Percentiles rank a stretch among this genome's conserved stretches.
Conservation (phyloP, 2,329 filamentous ascomycete species). For the Ophioceras dolichostomum region DNA sequence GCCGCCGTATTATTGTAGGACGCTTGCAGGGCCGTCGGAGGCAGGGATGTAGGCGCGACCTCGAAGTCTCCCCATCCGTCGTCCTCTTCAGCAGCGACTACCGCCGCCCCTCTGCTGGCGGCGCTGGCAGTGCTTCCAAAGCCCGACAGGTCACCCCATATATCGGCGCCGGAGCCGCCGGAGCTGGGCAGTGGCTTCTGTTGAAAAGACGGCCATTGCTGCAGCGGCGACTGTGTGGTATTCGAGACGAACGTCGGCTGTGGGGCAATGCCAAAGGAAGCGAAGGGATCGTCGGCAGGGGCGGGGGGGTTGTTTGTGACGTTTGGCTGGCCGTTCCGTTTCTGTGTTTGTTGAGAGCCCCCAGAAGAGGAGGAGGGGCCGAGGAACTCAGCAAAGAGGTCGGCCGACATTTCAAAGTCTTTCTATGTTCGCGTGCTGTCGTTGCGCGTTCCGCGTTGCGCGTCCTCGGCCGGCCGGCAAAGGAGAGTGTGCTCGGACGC, state of each 20-base stretch:
- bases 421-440: no score
- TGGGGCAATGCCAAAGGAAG: no score
- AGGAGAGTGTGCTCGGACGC: no score
- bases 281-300: conserved; percentile 18
- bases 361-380: conserved; percentile 33
- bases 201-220: conserved; percentile 20
- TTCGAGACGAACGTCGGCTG: no score
- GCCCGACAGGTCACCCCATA: conserved; percentile 12
- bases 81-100: conserved; percentile 42
- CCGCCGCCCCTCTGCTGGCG: no score
- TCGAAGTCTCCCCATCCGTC: conserved; percentile 61
- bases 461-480: no score
- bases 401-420: conserved; percentile 41
- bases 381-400: conserved; percentile 54
- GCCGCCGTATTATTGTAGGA: no score
- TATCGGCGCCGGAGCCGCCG: conserved; percentile 2
- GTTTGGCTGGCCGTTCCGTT: conserved; percentile 11
- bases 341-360: conserved; percentile 14
- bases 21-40: conserved; percentile 5
- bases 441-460: no score
- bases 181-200: conserved; percentile 6
- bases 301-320: conserved; percentile 2
- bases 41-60: conserved; percentile 25
- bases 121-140: background rate
- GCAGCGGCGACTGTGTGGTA: no score